phyloP scores from a whole-genome alignment of 768 basidiomycete species.

The Termitomyces bulborhizus region DNA sequence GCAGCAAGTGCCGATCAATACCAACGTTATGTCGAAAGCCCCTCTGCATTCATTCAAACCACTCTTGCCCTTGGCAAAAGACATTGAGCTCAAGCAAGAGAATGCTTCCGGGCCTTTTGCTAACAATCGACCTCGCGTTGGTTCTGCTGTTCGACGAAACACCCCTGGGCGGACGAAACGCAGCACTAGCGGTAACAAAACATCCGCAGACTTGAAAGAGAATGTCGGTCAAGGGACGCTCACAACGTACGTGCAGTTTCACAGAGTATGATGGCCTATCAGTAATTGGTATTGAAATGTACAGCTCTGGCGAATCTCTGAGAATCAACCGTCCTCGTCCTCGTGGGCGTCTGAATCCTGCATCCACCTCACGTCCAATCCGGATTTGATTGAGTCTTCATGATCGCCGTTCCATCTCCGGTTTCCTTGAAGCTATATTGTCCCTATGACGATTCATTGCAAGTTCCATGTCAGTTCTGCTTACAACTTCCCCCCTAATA shows the following conservation, averaged over 20 bases:
- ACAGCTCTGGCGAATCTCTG: constrained; percentile 41
- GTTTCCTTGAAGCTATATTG: neutral
- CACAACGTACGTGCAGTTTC: constrained; percentile 45
- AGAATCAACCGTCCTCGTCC: constrained; percentile 46
- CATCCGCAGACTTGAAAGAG: constrained; percentile 50
- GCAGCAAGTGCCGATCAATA: constrained; percentile 37
- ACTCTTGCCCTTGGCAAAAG: constrained; percentile 33
- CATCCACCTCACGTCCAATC: constrained; percentile 30
- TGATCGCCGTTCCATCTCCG: neutral
- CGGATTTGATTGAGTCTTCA: constrained; percentile 20
- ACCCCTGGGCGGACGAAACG: constrained; percentile 64
- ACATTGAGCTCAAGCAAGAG: constrained; percentile 33
- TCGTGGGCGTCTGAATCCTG: constrained; percentile 40
- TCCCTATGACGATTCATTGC: constrained; percentile 10
- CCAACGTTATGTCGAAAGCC: constrained; percentile 29
- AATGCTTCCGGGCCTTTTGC: constrained; percentile 25
- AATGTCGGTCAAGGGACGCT: constrained; percentile 37
- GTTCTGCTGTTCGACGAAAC: constrained; percentile 48
- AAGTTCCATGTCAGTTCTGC: constrained; percentile 4
- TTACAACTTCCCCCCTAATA: neutral
- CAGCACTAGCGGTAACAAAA: constrained; percentile 36
- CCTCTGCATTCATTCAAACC: constrained; percentile 36
- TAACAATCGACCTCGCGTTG: constrained; percentile 45
- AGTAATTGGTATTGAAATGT: constrained; percentile 2
- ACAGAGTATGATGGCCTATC: neutral